Base-by-base conservation (phyloP, 1,139 yeast genomes). In the Yamadazyma pseudoaaseri region DNA sequence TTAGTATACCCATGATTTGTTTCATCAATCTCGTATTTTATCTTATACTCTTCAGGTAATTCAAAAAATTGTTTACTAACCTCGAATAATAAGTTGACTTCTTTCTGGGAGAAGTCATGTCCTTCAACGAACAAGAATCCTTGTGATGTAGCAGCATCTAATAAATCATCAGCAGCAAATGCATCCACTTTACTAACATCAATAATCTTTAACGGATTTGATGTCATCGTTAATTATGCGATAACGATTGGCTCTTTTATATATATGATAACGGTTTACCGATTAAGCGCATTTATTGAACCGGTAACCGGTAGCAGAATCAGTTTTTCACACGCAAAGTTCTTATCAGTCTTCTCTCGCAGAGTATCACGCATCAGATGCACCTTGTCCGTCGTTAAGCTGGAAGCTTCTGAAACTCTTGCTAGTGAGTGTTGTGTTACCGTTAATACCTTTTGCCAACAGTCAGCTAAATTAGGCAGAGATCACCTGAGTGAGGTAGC, bases 91-190 rank as follows among this genome's bases (percentile, higher is more conserved):
- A 53, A 52, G 34, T 76, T 74, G 6, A 83, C 82, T 42, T 81
- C 89, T 4, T 59, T 55, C 38, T 71, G 72, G 0, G 76, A 58
- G 51, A 84, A 79, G 6, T 73, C 81, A 43, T 84, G 86, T 6
- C 92, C 90, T 47, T 82, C 86, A 5, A 84, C 65, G 47, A 82
- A 81, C 28, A 84, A 62, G 48, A 85, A 84, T 0, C 95, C 94
- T 42, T 81, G 82, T 1, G 76, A 59, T 11, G 76, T 64, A 6
- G 87, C 86, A 1, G 92, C 92, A 4, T 73, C 61, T 8, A 81
- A 65, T 12, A 85, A 65, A 33, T 69, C 61, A 6, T 63, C 65
- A 1, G 79, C 82, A 1, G 83, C 71, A 9, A 46, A 38, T 11
- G 53, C 51, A 38, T 70, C 61, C 26, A 70, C 49, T 5, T 49